A percentile compares a stretch with the other conserved stretches of the same genome.
phyloP scores from a whole-genome alignment of 2,329 filamentous ascomycete species.

The Plectosphaerella cucumerina region DNA sequence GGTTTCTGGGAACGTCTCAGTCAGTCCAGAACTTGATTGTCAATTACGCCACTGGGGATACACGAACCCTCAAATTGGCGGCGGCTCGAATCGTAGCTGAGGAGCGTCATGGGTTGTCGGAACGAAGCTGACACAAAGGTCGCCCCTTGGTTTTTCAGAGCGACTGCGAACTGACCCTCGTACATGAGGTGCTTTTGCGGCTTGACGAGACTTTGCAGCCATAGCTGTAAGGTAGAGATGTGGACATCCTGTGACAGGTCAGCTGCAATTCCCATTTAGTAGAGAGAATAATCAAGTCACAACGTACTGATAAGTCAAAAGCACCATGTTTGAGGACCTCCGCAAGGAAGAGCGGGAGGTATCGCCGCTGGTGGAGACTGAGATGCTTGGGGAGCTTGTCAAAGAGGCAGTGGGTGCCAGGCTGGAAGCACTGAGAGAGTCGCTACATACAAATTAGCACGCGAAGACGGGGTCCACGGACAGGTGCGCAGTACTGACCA shows the following conservation, averaged over 20 bases:
- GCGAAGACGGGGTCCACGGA: not conserved
- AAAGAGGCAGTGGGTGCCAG: slow-evolving; percentile 47
- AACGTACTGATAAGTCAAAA: slow-evolving; percentile 36
- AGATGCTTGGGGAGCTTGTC: slow-evolving; percentile 34
- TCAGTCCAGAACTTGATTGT: not conserved
- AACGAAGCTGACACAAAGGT: slow-evolving; percentile 37
- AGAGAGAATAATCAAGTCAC: not conserved
- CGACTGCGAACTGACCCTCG: slow-evolving; percentile 45
- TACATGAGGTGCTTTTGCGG: slow-evolving; percentile 40
- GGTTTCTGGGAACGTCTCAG: slow-evolving; percentile 21
- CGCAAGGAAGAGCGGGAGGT: slow-evolving; percentile 47
- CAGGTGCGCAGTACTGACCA: slow-evolving; percentile 25
- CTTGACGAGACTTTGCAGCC: slow-evolving; percentile 48
- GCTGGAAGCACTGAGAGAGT: slow-evolving; percentile 40
- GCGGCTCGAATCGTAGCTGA: slow-evolving; percentile 45
- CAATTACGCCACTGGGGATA: not conserved
- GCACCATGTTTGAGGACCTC: slow-evolving; percentile 42
- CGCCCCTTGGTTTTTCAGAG: slow-evolving; percentile 36
- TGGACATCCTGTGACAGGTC: slow-evolving; percentile 28
- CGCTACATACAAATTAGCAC: slow-evolving; percentile 18
- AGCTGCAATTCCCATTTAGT: slow-evolving; percentile 1
- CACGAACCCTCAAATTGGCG: slow-evolving; percentile 43
- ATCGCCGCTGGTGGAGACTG: slow-evolving; percentile 35
- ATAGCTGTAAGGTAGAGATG: slow-evolving; percentile 45
- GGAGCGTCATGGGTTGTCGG: slow-evolving; percentile 28